Percentiles rank a stretch among this genome's conserved stretches.
Conservation (phyloP, 495 filamentous ascomycete species). For the Geoglossum glabrum region DNA sequence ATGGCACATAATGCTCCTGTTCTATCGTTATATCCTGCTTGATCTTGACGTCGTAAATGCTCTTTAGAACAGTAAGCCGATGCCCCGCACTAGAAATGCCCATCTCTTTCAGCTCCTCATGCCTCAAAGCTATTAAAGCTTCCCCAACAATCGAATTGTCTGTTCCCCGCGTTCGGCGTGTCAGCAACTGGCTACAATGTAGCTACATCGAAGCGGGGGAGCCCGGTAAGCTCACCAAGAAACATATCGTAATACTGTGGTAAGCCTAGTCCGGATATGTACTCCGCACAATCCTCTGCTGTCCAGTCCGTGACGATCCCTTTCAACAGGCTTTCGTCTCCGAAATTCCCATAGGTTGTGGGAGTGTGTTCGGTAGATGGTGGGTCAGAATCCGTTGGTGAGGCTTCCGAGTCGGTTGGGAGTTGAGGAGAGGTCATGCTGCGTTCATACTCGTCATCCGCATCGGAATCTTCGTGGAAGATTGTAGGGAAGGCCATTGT, state of each 20-base stretch:
- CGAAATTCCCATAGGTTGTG: conserved; percentile 54
- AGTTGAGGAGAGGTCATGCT: conserved; percentile 50
- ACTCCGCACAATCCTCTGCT: conserved; percentile 71
- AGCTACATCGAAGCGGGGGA: not conserved
- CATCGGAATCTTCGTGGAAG: conserved; percentile 69
- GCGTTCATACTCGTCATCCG: conserved; percentile 86
- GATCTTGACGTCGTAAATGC: conserved; percentile 85
- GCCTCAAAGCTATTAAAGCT: conserved; percentile 68
- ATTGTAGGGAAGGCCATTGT: conserved; percentile 30
- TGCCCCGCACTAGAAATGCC: conserved; percentile 83
- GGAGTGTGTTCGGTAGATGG: conserved; percentile 73
- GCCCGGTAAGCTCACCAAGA: conserved; percentile 36
- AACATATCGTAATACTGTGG: conserved; percentile 68
- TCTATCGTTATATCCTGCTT: conserved; percentile 81
- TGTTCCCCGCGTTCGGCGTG: conserved; percentile 17
- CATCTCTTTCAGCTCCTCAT: conserved; percentile 89
- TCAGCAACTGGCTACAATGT: conserved; percentile 13
- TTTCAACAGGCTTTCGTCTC: conserved; percentile 48
- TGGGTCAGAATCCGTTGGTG: conserved; percentile 62
- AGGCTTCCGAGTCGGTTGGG: conserved; percentile 57
- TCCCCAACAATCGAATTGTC: conserved; percentile 91
- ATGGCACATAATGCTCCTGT: conserved; percentile 78
- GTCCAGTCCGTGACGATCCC: conserved; percentile 79
- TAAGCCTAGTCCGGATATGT: conserved; percentile 57
- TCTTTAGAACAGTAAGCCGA: conserved; percentile 82